These are phyloP conservation scores for Trebouxia sp. DNA, from an alignment of 139 green algal genomes.

Conservation along the genomic window DNA sequence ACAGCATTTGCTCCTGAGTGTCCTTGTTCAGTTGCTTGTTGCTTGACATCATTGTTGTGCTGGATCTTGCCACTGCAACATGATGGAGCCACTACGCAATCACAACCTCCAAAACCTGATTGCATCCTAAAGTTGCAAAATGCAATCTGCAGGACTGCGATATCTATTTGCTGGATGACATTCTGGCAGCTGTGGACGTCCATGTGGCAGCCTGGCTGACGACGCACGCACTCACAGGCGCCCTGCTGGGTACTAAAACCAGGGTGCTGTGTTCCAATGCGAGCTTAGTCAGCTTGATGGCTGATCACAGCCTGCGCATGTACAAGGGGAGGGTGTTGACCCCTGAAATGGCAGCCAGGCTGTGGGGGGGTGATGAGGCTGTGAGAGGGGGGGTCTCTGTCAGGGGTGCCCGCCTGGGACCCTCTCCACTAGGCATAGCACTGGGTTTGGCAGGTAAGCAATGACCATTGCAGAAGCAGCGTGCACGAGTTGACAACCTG, in stretches of 20 bases:
- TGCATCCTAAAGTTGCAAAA: no score
- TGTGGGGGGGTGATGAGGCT: slow-evolving; percentile 4
- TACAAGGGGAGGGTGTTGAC: slow-evolving; percentile 16
- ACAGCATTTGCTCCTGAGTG: not conserved
- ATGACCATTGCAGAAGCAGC: no score
- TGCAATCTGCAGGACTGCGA: slow-evolving; percentile 41
- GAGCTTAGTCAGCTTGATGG: slow-evolving; percentile 32
- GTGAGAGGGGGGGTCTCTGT: not conserved
- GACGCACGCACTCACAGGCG: slow-evolving; percentile 49
- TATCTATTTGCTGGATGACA: slow-evolving; percentile 65
- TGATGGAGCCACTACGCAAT: no score
- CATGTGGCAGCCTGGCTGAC: slow-evolving; percentile 45
- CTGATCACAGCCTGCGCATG: slow-evolving; percentile 47
- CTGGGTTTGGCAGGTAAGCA: not conserved
- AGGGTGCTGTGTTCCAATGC: slow-evolving; percentile 57
- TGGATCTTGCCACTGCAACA: no score
- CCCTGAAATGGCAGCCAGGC: not conserved
- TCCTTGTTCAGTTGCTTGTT: not conserved
- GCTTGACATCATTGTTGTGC: not conserved
- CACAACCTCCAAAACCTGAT: no score
- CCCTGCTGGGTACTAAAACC: slow-evolving; percentile 46
- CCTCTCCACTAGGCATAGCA: not conserved
- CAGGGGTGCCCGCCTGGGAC: not conserved
- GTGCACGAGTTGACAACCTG: no score
- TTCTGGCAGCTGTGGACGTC: slow-evolving; percentile 70